Base-by-base conservation (phyloP, 352 stramenopile genomes). In the Pythium graminicola region DNA sequence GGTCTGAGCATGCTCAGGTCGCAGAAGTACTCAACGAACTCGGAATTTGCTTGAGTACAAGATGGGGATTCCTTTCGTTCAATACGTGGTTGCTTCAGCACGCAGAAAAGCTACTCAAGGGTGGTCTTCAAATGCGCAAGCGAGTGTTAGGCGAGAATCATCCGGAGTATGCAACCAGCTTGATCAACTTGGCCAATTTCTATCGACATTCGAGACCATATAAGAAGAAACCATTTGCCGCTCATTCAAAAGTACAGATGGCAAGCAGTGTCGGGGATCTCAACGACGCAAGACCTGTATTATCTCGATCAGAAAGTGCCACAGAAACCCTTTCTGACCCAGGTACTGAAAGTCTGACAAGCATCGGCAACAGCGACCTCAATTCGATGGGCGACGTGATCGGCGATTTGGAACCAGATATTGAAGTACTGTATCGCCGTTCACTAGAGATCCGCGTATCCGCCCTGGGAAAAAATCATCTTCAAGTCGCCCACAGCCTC, bases 171-270 rank as follows among this genome's bases (percentile, higher is more conserved):
- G 81, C 81, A 13, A 87, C 81, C 8, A 89, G 78, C 52, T 48
- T 92, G 33, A 92, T 89, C 58, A 92, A 89, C 40, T 60, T 92
- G 16, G 81, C 76, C 29, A 92, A 92, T 44, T 92, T 92, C 45
- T 92, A 92, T 67, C 86, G 86, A 48, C 81, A 86, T 55, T 89
- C 60, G n/a, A 60, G 62, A 8, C 32, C 67, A 28, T 50, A 61
- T n/a, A 54, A 53, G 33, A 70, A 68, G 44, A 52, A 42, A 22
- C 24, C 24, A 16, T 41, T 32, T 20, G 40, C 20, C 5, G n/a
- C 23, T 32, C 35, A 10, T 52, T 11, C 32, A 24, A 33, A 61
- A 54, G 22, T 13, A 23, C 35, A 59, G 44, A 47, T 60, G 39
- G 52, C 49, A 1, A 36, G 54, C 6, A 59, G 28, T 48, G 48